Conservation (phyloP, 2,329 filamentous ascomycete species). For the Hypoxylon sp. region DNA sequence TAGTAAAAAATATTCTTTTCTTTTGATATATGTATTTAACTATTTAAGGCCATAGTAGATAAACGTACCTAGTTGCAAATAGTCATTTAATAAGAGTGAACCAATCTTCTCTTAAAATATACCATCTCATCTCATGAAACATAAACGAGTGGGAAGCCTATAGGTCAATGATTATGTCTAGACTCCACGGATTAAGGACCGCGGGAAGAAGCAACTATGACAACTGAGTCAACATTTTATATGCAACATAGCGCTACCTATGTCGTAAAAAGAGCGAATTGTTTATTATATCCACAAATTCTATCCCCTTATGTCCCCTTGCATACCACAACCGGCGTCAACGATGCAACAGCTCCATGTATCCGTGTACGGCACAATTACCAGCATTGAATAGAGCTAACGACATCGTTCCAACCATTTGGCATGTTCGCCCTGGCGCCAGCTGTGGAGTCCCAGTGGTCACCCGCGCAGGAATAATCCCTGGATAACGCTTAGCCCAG, state of each 20-base stretch:
- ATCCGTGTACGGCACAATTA: background rate
- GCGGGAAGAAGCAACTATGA: background rate
- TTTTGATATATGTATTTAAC: no score
- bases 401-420: constrained; percentile 10
- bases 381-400: constrained; percentile 22
- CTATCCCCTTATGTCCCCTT: background rate
- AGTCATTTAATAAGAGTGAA: no score
- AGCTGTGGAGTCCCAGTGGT: constrained; percentile 23
- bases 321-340: background rate
- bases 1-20: no score
- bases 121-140: no score
- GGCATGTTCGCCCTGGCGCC: constrained; percentile 22
- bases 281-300: background rate
- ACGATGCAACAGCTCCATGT: background rate
- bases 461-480: constrained; percentile 16
- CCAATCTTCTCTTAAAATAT: no score
- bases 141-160: no score
- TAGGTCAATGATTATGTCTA: no score
- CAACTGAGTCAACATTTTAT: constrained; percentile 7
- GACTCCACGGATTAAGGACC: background rate
- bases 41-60: no score
- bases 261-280: constrained; percentile 4
- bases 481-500: background rate
- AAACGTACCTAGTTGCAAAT: no score
- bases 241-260: background rate